These are phyloP conservation scores for Rhamnella rubrinervis DNA, from an alignment of 331 rosid species.

Conservation along the genomic window DNA sequence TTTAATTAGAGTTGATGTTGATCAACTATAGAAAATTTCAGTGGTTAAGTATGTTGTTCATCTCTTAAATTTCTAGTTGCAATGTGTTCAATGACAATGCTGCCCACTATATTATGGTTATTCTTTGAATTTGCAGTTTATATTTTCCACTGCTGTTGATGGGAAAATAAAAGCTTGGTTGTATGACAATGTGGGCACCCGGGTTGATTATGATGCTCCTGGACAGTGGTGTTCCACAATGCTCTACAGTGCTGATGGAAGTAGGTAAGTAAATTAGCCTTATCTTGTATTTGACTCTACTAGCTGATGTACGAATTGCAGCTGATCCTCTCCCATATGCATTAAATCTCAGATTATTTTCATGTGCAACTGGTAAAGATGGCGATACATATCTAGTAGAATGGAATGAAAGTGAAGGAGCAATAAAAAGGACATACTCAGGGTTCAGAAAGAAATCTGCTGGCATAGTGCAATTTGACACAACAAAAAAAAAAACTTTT, in stretches of 20 bases:
- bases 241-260: slow-evolving; percentile 33
- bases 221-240: slow-evolving; percentile 31
- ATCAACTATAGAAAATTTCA: too few relatives aligned
- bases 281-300: background rate
- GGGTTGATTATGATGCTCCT: slow-evolving; percentile 33
- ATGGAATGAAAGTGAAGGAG: slow-evolving; percentile 36
- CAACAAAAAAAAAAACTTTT: slow-evolving; percentile 27
- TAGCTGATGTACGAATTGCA: too few relatives aligned
- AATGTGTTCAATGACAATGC: slow-evolving; percentile 4
- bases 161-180: slow-evolving; percentile 36
- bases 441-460: slow-evolving; percentile 25
- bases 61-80: background rate
- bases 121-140: slow-evolving; percentile 22
- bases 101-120: slow-evolving; percentile 1
- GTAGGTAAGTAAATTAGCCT: slow-evolving; percentile 5
- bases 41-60: background rate
- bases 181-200: slow-evolving; percentile 27
- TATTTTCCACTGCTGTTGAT: slow-evolving; percentile 29
- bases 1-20: too few relatives aligned
- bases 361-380: slow-evolving; percentile 31
- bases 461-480: slow-evolving; percentile 27
- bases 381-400: slow-evolving; percentile 27
- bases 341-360: slow-evolving; percentile 23
- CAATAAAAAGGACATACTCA: slow-evolving; percentile 17
- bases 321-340: background rate